Evolutionary conservation across 2,329 filamentous ascomycete species (phyloP), one percentile per base, ranked within the genome.

Genomic region (Scedosporium boydii): DNA sequence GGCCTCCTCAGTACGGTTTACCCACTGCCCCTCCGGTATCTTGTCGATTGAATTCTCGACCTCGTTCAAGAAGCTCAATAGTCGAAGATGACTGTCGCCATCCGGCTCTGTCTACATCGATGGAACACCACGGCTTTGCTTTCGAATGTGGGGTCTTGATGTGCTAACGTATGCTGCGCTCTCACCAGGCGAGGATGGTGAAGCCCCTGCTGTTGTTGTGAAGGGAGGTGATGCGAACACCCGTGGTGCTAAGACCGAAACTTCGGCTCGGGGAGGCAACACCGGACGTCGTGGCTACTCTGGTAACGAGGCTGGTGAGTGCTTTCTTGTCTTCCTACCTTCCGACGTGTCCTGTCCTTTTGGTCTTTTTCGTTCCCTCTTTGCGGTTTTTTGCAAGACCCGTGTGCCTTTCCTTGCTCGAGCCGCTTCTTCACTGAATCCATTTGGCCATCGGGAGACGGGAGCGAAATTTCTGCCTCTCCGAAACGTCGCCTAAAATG

Each of bases 281-380:
- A 74, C 74, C 68, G 76, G 74, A 72, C 78, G 77, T 71, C 80
- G 86, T 73, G 81, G 80, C 68, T 82, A 82, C 76, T 81, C 82
- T 74, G 90, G 90, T 74, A 96, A 87, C 78, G 93, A 97, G 77
- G 89, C 87, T 82, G 92, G 93, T 97, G 82, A 78, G 90, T 86
- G 65, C 51, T 61, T 21, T 46, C 18, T 21, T 12, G 51, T 34
- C 29, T 9, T 34, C 29, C 29, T 34, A 7, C 29, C 7, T 34
- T 34, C 6, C 29, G 29, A 34, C 29, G 29, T 9, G 23, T 41
- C 34, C 48, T 42, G 46, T n/a, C n/a, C 59, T 14, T 26, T n/a
- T 26, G 1, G 26, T n/a, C 23, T 38, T 56, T 51, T 12, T 56
- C 73, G 61, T 63, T 48, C 18, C 59, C 55, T 44, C 61, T 55